phyloP scores from a whole-genome alignment of 169 alveolate species.

The Ichthyophthirius multifiliis region DNA sequence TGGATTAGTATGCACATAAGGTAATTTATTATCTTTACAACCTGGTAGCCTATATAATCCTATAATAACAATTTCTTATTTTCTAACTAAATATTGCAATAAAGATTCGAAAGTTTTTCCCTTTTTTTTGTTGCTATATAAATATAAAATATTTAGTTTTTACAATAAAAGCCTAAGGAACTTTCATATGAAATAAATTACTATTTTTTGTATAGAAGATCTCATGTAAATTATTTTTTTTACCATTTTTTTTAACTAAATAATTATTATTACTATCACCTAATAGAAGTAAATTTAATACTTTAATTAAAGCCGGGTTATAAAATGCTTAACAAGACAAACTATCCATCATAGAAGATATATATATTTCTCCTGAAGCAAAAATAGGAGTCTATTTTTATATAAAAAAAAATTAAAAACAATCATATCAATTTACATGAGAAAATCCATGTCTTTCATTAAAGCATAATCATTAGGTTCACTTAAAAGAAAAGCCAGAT shows the following conservation, averaged over 20 bases:
- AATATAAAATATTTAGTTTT: background rate
- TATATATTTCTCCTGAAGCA: constrained; percentile 84
- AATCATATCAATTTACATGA: background rate
- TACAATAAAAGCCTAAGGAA: constrained; percentile 39
- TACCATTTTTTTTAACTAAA: background rate
- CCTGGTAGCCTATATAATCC: constrained; percentile 54
- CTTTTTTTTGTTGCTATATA: background rate
- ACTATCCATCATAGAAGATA: constrained; percentile 79
- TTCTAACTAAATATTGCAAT: constrained; percentile 38
- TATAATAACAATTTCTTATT: constrained; percentile 47
- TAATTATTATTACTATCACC: constrained; percentile 27
- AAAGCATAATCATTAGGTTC: constrained; percentile 62
- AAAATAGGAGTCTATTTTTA: constrained; percentile 63
- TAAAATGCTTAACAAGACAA: constrained; percentile 75
- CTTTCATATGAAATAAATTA: constrained; percentile 55
- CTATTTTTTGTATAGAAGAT: constrained; percentile 30
- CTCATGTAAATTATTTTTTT: constrained; percentile 22
- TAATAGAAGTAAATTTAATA: constrained; percentile 61
- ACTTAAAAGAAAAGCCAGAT: constrained; percentile 71
- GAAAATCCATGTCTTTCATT: constrained; percentile 72
- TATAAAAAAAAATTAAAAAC: background rate
- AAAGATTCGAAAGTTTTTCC: constrained; percentile 45
- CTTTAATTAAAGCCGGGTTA: constrained; percentile 76
- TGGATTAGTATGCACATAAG: constrained; percentile 70
- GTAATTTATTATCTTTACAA: constrained; percentile 33